Evolutionary conservation across 2,329 filamentous ascomycete species (phyloP), one percentile per base, ranked within the genome.

Genomic region (Ampelomyces quisqualis): DNA sequence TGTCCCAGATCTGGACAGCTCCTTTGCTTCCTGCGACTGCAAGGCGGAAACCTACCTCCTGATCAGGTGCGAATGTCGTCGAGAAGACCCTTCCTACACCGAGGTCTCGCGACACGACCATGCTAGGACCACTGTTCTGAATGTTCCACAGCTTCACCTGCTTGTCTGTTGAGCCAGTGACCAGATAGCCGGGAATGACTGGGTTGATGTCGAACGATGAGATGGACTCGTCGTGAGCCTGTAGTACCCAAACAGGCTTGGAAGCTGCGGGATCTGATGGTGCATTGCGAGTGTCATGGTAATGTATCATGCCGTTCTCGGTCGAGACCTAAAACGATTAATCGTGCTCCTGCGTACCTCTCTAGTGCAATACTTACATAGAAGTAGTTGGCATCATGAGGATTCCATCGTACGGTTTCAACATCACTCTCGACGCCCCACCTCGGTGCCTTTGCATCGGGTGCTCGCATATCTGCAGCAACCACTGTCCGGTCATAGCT

Each of bases 101-200:
- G 31, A 97, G 75, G 68, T 97, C 91, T 54, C 93, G 84, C 18
- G 88, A 87, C 4, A 94, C 88, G 1, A 98, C 89, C 81, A 98
- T 87, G 46, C 83, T 87, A 1, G 93, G 93, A 2, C 89, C 90
- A 27, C 80, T 80, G 9, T 85, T 70, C 56, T 85, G 80, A 42
- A 96, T 82, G 70, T 95, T 95, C 93, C 93, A 98, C 42, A 98
- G 77, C 77, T 98, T 98, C 58, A 97, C 90, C 5, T 86, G 88
- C 75, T 89, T 91, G 75, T 98, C 93, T 10, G 88, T 90, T 2
- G 90, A 95, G 3, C 90, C 93, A 0, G 93, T 97, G 10, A 82
- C 93, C 70, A 98, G 80, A 77, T 88, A 96, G 29, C 93, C 93
- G 1, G 93, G 91, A 45, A 98, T 89, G 34, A 84, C 75, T 3